These are phyloP conservation scores for Phytophthora tubulina DNA, from an alignment of 352 stramenopile genomes.

Conservation along the genomic window DNA sequence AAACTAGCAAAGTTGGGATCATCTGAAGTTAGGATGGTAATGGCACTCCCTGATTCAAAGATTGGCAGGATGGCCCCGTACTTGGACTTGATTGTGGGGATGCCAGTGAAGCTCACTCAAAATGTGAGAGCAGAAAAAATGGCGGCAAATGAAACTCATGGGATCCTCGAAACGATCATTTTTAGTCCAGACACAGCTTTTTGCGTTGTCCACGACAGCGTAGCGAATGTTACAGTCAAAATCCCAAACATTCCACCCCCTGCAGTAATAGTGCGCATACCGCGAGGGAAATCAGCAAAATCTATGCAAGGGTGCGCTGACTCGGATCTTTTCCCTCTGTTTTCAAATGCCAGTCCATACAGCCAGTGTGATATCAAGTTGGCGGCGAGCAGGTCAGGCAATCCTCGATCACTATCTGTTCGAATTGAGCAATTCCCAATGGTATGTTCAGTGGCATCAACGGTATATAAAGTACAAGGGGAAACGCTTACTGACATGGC, in stretches of 20 bases:
- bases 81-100: neutral
- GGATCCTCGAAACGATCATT: neutral
- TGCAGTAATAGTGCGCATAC: neutral
- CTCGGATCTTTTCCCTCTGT: slow-evolving; percentile 10
- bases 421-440: too few relatives aligned
- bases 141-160: slow-evolving; percentile 18
- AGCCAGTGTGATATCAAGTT: neutral
- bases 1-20: neutral
- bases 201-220: neutral
- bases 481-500: slow-evolving; percentile 11
- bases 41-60: neutral
- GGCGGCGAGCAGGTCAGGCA: neutral
- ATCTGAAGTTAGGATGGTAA: neutral
- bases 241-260: neutral
- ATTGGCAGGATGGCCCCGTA: slow-evolving; percentile 4
- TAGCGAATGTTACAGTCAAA: neutral
- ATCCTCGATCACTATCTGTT: neutral
- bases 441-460: neutral
- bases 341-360: neutral
- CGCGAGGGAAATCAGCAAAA: neutral
- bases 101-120: neutral
- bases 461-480: slow-evolving; percentile 4
- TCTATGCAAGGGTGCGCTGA: neutral
- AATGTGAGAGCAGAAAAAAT: neutral
- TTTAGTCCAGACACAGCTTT: neutral